Base-by-base conservation (phyloP, 169 alveolate species). In the Eimeria zaria region DNA sequence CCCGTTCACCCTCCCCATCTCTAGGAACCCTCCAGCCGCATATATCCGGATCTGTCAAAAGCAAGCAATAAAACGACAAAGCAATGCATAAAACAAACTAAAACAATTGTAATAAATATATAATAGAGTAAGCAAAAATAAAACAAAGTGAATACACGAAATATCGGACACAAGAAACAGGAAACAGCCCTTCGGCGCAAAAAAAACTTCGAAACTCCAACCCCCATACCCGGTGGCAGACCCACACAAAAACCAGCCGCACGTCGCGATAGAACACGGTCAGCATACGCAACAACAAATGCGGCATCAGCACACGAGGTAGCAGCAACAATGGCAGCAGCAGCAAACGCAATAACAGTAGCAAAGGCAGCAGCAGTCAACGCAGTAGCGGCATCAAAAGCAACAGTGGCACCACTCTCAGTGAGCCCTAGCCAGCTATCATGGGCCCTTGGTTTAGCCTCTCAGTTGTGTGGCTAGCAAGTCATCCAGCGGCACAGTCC, bases 1-100 rank as follows among this genome's bases (percentile, higher is more conserved):
- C 27, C 98, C 98, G 62, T 97, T 97, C 14, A 97, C 97, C 41
- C 98, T 92, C 1, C 97, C 97, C 97, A 96, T 41, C 92, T 96
- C 92, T 27, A 93, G 48, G 78, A 67, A 92, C 9, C 97, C 97
- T 20, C 97, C 97, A 4, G 97, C 97, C 11, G 85, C 81, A 69
- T 80, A 74, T 39, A 92, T 96, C 46, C 97, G 96, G 27, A 62
- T 90, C 96, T 84, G 94, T 7, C 0, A n/a, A 22, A 33, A 89
- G 6, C 22, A 67, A 33, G 39, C 0, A 5, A 67, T 30, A 12
- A 9, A 67, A 27, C 2, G 14, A 67, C n/a, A 67, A 24, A 30
- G 14, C n/a, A n/a, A 7, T 3, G 22, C n/a, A 18, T 33, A 36
- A 9, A 30, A 24, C 5, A 18, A 1, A 39, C 6, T 62, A 76